phyloP scores from a whole-genome alignment of 2,329 filamentous ascomycete genomes.

The Botrytis pseudocinerea region DNA sequence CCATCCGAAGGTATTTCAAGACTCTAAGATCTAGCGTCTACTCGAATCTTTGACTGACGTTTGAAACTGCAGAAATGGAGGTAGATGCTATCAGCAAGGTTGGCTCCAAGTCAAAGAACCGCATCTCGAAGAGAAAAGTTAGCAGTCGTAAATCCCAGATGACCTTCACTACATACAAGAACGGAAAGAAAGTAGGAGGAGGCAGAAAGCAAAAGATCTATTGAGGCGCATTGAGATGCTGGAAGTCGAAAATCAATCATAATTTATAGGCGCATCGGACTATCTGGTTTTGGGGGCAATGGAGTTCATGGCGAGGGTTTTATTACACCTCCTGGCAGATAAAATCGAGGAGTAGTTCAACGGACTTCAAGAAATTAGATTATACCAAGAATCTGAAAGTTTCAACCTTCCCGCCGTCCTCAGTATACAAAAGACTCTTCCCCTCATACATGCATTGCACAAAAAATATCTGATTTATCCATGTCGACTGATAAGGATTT shows the following conservation, averaged over 20 bases:
- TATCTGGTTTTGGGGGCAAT: constrained; percentile 10
- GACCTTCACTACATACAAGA: constrained; percentile 60
- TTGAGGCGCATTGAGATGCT: background rate
- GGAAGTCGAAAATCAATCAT: background rate
- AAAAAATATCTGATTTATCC: constrained; percentile 9
- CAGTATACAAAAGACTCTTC: background rate
- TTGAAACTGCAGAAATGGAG: constrained; percentile 53
- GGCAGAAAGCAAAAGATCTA: constrained; percentile 30
- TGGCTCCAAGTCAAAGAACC: constrained; percentile 48
- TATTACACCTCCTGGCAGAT: background rate
- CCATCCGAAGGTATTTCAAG: constrained; percentile 33
- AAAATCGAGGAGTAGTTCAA: constrained; percentile 4
- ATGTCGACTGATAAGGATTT: constrained; percentile 24
- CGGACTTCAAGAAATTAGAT: background rate
- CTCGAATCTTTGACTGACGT: constrained; percentile 19
- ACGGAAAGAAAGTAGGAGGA: constrained; percentile 48
- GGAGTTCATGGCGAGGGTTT: constrained; percentile 24
- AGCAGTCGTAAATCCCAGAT: constrained; percentile 53
- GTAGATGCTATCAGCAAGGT: constrained; percentile 50
- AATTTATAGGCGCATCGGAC: constrained; percentile 17
- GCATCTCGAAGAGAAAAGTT: constrained; percentile 57
- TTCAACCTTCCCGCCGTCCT: background rate
- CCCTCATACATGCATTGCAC: constrained; percentile 7
- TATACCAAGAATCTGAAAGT: constrained; percentile 7
- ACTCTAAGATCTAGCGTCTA: background rate